Percentiles rank a stretch among this genome's conserved stretches.
phyloP scores from a whole-genome alignment of 306 rosid species.

The Sindora glabra region DNA sequence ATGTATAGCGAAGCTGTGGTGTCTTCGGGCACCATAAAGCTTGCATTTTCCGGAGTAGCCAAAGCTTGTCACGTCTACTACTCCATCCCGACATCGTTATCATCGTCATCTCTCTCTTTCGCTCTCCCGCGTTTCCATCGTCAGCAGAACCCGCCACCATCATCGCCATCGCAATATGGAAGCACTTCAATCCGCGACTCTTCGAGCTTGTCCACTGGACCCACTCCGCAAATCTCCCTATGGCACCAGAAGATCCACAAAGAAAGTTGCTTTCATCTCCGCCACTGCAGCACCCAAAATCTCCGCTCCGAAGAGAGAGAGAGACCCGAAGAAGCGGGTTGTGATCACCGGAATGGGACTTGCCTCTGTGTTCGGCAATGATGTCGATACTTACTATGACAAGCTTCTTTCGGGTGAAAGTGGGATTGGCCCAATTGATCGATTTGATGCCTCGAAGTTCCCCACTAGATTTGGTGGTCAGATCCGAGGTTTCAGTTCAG shows the following conservation, averaged over 20 bases:
- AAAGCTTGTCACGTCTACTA: neutral
- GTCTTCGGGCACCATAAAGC: too few relatives aligned
- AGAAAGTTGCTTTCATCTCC: conserved; percentile 34
- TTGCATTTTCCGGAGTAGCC: neutral
- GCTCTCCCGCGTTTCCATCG: neutral
- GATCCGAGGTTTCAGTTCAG: conserved; percentile 72
- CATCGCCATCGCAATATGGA: conserved; percentile 51
- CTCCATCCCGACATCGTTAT: neutral
- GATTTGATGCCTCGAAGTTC: conserved; percentile 88
- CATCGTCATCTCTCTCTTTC: conserved; percentile 15
- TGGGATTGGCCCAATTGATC: conserved; percentile 64
- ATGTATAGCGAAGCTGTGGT: too few relatives aligned
- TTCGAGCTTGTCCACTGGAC: conserved; percentile 48
- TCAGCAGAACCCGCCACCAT: neutral
- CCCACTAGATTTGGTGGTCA: conserved; percentile 93
- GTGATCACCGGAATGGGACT: conserved; percentile 89
- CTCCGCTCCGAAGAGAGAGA: conserved; percentile 71
- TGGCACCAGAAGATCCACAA: conserved; percentile 5
- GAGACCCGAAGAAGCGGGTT: conserved; percentile 89
- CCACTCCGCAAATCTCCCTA: conserved; percentile 32
- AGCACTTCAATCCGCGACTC: conserved; percentile 40
- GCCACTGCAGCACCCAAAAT: conserved; percentile 36
- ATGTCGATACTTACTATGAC: conserved; percentile 65
- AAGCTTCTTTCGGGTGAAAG: conserved; percentile 87
- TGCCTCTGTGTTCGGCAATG: conserved; percentile 85